These are phyloP conservation scores for Zygosaccharomyces pseudorouxii DNA, from an alignment of 805 yeast genomes.

Conservation along the genomic window DNA sequence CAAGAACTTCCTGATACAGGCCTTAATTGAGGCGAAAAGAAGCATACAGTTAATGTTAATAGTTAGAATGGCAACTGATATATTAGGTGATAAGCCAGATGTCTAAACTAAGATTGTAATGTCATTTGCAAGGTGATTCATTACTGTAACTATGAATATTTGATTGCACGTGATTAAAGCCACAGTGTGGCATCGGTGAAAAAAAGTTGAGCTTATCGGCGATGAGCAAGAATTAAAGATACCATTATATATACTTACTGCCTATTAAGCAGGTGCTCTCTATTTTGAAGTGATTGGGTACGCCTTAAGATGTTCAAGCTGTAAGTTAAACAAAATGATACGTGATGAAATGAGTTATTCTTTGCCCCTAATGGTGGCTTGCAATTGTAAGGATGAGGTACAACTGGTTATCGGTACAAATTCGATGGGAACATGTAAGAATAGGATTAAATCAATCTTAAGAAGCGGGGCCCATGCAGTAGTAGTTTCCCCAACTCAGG, in stretches of 20 bases:
- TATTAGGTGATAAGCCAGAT: no score
- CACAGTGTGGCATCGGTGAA: background rate
- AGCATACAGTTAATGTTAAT: no score
- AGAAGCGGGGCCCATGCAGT: constrained; percentile 56
- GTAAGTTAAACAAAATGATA: background rate
- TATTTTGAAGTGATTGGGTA: background rate
- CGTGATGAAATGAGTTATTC: constrained; percentile 4
- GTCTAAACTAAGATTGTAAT: no score
- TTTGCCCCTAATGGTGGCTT: constrained; percentile 40
- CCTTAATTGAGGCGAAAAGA: no score
- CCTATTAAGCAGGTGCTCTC: background rate
- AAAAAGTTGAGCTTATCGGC: background rate
- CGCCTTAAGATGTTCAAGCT: background rate
- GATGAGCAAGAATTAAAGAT: background rate
- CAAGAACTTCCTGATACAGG: no score
- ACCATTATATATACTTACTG: background rate
- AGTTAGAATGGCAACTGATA: no score
- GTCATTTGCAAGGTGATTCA: no score
- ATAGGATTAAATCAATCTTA: constrained; percentile 46
- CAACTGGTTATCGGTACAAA: constrained; percentile 54
- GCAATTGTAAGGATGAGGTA: constrained; percentile 45
- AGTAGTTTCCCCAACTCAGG: constrained; percentile 37
- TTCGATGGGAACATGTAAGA: constrained; percentile 17
- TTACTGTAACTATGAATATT: background rate
- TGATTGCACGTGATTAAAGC: background rate